These are phyloP conservation scores for Vaucheria bursata DNA, from an alignment of 352 stramenopile species.

Conservation along the genomic window DNA sequence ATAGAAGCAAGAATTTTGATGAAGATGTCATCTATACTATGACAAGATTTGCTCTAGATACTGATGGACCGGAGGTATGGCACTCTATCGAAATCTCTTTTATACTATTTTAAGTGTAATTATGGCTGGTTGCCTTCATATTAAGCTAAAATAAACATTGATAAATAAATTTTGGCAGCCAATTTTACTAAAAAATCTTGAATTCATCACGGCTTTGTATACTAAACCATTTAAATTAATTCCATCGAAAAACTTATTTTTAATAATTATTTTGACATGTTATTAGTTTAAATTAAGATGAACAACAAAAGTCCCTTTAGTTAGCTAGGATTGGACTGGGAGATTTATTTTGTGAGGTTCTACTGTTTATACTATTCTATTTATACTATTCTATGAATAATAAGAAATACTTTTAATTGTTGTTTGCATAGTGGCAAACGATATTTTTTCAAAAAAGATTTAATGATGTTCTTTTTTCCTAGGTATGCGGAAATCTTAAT, in stretches of 20 bases:
- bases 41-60: constrained; percentile 10
- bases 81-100: not conserved
- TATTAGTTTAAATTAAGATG: too few species aligned
- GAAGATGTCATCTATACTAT: constrained; percentile 10
- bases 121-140: not conserved
- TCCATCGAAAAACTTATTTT: too few species aligned
- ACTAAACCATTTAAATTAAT: not conserved
- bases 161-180: not conserved
- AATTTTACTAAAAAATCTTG: not conserved
- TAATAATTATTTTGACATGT: too few species aligned
- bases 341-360: not conserved
- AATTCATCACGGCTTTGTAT: not conserved
- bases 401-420: not conserved
- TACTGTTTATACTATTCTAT: not conserved
- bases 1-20: not conserved
- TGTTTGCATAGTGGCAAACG: not conserved
- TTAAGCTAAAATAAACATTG: not conserved
- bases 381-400: not conserved
- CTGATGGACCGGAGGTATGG: constrained; percentile 1
- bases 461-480: too few species aligned
- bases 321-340: not conserved
- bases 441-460: not conserved
- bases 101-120: not conserved
- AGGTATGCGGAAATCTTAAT: constrained; percentile 14
- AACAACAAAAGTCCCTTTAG: too few species aligned